Conservation (phyloP, 1,284 basidiomycete genomes). For the Naganishia sp. region DNA sequence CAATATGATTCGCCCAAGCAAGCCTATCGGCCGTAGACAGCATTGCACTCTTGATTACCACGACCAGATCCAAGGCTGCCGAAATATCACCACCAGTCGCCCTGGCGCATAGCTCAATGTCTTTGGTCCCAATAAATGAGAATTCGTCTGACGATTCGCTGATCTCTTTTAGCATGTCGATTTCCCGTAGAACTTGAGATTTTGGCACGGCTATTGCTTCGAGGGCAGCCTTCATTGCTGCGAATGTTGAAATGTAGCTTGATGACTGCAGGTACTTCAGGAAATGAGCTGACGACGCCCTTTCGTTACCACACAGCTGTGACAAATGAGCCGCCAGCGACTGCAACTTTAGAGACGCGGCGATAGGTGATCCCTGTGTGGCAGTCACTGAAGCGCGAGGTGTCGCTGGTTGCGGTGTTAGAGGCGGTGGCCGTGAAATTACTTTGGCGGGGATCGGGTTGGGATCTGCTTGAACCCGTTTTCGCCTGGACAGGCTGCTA, state of each 20-base stretch:
- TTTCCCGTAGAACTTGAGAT: conserved; percentile 29
- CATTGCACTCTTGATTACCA: conserved; percentile 44
- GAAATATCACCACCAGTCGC: conserved; percentile 44
- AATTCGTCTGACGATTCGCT: conserved; percentile 8
- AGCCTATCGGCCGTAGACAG: conserved; percentile 44
- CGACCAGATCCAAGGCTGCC: conserved; percentile 48
- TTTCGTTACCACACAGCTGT: conserved; percentile 37
- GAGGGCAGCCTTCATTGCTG: conserved; percentile 37
- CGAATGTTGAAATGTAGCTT: conserved; percentile 14
- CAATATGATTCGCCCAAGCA: conserved; percentile 28
- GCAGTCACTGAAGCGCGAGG: neutral
- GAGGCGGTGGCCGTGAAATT: neutral
- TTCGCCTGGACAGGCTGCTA: conserved; percentile 19
- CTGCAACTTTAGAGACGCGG: conserved; percentile 36
- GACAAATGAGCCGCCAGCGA: conserved; percentile 45
- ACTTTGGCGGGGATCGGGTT: conserved; percentile 7
- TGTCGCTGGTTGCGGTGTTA: neutral
- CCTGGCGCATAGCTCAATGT: conserved; percentile 44
- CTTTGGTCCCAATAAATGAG: conserved; percentile 26
- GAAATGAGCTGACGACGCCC: conserved; percentile 38
- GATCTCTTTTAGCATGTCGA: conserved; percentile 45
- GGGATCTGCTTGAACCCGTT: conserved; percentile 10
- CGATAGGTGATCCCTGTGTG: conserved; percentile 9
- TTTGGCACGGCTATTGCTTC: conserved; percentile 34
- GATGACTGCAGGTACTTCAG: conserved; percentile 41